Conservation (phyloP, 352 stramenopile genomes). For the Phytophthora rubi region DNA sequence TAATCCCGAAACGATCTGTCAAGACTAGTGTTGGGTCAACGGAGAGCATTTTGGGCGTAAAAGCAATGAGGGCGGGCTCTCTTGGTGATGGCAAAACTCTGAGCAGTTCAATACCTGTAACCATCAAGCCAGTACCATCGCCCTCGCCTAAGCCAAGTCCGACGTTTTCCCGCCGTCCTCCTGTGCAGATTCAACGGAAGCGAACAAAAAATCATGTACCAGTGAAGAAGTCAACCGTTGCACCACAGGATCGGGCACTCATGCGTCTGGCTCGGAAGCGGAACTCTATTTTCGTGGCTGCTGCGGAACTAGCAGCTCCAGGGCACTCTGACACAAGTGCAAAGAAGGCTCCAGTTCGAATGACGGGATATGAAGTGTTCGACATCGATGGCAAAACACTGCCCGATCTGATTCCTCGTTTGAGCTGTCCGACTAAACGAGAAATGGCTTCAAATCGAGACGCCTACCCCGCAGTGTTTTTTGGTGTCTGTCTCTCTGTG, state of each 20-base stretch:
- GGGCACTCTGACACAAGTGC: background rate
- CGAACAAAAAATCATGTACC: slow-evolving; percentile 61
- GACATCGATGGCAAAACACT: slow-evolving; percentile 31
- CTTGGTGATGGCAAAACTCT: background rate
- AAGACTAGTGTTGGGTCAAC: slow-evolving; percentile 1
- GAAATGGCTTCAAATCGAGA: slow-evolving; percentile 35
- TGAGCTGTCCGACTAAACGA: slow-evolving; percentile 37
- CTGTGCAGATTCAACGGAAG: slow-evolving; percentile 12
- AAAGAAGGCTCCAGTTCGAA: slow-evolving; percentile 12
- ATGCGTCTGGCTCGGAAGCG: slow-evolving; percentile 59
- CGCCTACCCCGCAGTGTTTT: slow-evolving; percentile 37
- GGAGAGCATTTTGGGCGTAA: background rate
- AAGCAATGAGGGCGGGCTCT: background rate
- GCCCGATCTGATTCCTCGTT: slow-evolving; percentile 38
- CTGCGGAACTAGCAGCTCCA: slow-evolving; percentile 25
- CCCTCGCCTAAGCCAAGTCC: slow-evolving; percentile 16
- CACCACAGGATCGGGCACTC: slow-evolving; percentile 47
- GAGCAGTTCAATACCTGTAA: background rate
- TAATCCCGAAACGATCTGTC: slow-evolving; percentile 38
- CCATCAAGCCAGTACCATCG: slow-evolving; percentile 1
- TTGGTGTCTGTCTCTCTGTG: slow-evolving; percentile 36
- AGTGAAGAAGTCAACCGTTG: slow-evolving; percentile 30
- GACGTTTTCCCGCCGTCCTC: slow-evolving; percentile 8
- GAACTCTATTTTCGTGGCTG: slow-evolving; percentile 59
- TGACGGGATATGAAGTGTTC: slow-evolving; percentile 45